These are phyloP conservation scores for Heliamphora exappendiculata DNA, from an alignment of 148 eudicot genomes.

Conservation along the genomic window DNA sequence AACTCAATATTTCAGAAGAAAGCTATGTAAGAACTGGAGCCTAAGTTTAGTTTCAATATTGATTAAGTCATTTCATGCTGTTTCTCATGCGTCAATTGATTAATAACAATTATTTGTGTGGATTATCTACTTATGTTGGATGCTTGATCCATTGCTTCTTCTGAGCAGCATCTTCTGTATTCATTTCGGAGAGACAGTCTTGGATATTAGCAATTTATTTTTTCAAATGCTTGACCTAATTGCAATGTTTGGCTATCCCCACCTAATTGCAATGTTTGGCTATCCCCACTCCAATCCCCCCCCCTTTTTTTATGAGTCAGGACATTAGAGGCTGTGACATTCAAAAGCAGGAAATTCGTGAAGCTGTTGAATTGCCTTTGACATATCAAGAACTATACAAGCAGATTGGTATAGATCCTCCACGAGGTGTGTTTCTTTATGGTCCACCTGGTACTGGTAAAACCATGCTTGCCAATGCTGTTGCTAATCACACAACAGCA, in stretches of 20 bases:
- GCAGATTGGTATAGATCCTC: slow-evolving; percentile 41
- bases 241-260: background rate
- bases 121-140: background rate
- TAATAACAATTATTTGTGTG: too few species aligned
- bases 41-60: too few species aligned
- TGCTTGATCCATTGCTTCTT: background rate
- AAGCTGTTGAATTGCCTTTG: too few species aligned
- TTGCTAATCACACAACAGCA: slow-evolving; percentile 36
- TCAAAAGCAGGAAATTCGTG: slow-evolving; percentile 51
- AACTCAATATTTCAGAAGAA: too few species aligned
- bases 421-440: slow-evolving; percentile 40
- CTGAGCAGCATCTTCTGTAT: background rate
- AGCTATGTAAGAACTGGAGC: too few species aligned
- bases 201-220: background rate
- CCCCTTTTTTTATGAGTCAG: slow-evolving; percentile 13
- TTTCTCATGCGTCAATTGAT: background rate
- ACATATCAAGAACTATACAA: slow-evolving; percentile 40
- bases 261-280: too few species aligned
- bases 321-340: slow-evolving; percentile 53
- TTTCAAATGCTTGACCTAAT: background rate
- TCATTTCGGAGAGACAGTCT: background rate
- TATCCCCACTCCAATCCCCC: too few species aligned
- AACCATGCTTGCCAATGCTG: slow-evolving; percentile 41
- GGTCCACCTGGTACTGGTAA: slow-evolving; percentile 49
- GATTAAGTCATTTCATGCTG: too few species aligned